Conservation (phyloP, 768 basidiomycete species). For the Tricholoma saponaceum region DNA sequence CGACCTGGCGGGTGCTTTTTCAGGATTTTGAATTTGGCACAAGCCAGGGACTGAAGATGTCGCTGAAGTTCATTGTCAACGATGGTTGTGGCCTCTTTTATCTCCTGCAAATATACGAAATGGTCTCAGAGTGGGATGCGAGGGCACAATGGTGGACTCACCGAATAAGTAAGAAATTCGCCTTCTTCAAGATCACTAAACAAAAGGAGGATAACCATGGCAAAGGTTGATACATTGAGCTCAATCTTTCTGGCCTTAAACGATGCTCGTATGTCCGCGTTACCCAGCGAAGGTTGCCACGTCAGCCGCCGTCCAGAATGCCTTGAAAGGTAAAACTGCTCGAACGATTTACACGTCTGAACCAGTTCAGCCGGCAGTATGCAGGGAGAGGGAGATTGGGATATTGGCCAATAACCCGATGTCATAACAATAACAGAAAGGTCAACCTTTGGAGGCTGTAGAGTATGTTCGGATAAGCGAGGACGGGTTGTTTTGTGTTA, state of each 20-base stretch:
- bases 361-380: conserved; percentile 62
- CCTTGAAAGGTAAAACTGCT: conserved; percentile 83
- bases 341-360: conserved; percentile 70
- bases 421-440: conserved; percentile 92
- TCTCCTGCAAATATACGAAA: conserved; percentile 53
- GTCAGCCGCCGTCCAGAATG: conserved; percentile 89
- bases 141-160: conserved; percentile 27
- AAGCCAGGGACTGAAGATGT: conserved; percentile 94
- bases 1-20: conserved; percentile 88
- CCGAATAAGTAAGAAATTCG: conserved; percentile 74
- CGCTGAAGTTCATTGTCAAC: conserved; percentile 78
- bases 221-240: conserved; percentile 88
- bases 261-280: conserved; percentile 78
- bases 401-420: conserved; percentile 93
- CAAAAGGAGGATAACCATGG: conserved; percentile 79
- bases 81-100: conserved; percentile 71
- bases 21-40: conserved; percentile 89
- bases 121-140: not conserved
- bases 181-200: conserved; percentile 72
- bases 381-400: conserved; percentile 60
- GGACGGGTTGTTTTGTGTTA: not conserved
- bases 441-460: conserved; percentile 70
- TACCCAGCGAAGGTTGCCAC: conserved; percentile 89
- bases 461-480: conserved; percentile 7
- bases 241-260: conserved; percentile 86